Conservation (phyloP, 2,329 filamentous ascomycete genomes). For the Trichoderma koningiopsis region DNA sequence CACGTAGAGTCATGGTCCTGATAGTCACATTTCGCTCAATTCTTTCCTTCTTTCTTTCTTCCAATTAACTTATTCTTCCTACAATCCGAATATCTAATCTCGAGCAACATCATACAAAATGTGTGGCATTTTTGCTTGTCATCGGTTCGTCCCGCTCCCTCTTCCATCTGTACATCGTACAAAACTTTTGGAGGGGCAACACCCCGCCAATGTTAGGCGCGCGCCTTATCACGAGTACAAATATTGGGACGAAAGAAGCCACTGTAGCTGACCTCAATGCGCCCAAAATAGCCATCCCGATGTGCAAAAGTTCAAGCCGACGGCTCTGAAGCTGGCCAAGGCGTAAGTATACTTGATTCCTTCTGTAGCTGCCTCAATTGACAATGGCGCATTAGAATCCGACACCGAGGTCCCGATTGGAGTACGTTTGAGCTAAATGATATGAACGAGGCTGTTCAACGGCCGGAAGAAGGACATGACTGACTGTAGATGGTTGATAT, state of each 20-base stretch:
- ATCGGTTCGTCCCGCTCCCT: constrained; percentile 64
- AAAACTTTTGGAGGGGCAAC: constrained; percentile 36
- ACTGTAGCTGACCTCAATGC: constrained; percentile 18
- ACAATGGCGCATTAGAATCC: constrained; percentile 61
- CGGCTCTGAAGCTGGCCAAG: constrained; percentile 89
- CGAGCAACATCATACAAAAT: constrained; percentile 58
- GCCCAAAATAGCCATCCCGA: constrained; percentile 70
- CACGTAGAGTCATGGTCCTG: constrained; percentile 27
- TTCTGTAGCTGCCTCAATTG: constrained; percentile 10
- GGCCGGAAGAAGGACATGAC: neutral
- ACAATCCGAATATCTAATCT: neutral
- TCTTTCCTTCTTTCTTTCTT: neutral
- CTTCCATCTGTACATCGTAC: neutral
- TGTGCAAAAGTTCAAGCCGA: constrained; percentile 95
- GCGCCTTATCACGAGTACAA: constrained; percentile 13
- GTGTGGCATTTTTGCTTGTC: constrained; percentile 97
- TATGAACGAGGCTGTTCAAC: neutral
- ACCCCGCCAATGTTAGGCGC: constrained; percentile 36
- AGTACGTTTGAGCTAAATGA: constrained; percentile 62
- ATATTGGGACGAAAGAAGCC: neutral
- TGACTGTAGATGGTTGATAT: constrained; percentile 27
- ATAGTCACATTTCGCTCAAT: constrained; percentile 4
- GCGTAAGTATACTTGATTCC: constrained; percentile 62
- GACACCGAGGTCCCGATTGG: constrained; percentile 98
- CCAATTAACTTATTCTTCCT: neutral